Evolutionary conservation across 768 basidiomycete genomes (phyloP), one percentile per base, ranked within the genome.

Genomic region (Baorangia bicolor): DNA sequence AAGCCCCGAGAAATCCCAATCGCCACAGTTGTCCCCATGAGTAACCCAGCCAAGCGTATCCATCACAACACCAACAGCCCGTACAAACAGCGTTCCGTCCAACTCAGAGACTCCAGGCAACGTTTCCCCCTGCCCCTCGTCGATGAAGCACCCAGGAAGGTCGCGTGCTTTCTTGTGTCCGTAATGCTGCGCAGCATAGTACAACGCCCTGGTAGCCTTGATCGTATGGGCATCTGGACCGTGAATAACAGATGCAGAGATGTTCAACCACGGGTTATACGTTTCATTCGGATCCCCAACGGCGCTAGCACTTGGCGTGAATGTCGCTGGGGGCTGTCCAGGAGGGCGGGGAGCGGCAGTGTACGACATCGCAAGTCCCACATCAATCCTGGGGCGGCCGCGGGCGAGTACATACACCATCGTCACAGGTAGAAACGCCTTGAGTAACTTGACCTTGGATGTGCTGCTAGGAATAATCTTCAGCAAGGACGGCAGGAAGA

Each of bases 1-100:
- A 38, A 84, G 68, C 4, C 76, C 83, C 64, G 79, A 82, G 28
- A 76, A 56, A 67, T 85, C 84, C 85, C 85, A 86, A 2, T 62
- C 39, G 18, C 79, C 77, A 38, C 69, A 75, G 39, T 69, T 56
- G 65, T 85, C 77, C 4, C 84, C 84, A 68, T 79, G 70, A 9
- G 72, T 64, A 1, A 79, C 77, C 84, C 83, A 86, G 0, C 84
- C 82, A 59, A 85, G 66, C 13, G 71, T 77, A 44, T 83, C 73
- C 78, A 82, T 76, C 69, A 83, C 58, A 31, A 82, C 74, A 0
- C 83, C 84, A 8, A 83, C 84, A 16, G 82, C 78, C 39, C 84
- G 70, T 5, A 81, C 75, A 60, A 86, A 86, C 20, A 85, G 52
- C 3, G 81, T 80, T 3, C 84, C 84, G 61, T 87, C 84, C 48